A percentile compares a stretch with the other conserved stretches of the same genome.
Evolutionary conservation across 1,284 basidiomycete genomes (phyloP).

Genomic region (Papiliotrema flavescens): DNA sequence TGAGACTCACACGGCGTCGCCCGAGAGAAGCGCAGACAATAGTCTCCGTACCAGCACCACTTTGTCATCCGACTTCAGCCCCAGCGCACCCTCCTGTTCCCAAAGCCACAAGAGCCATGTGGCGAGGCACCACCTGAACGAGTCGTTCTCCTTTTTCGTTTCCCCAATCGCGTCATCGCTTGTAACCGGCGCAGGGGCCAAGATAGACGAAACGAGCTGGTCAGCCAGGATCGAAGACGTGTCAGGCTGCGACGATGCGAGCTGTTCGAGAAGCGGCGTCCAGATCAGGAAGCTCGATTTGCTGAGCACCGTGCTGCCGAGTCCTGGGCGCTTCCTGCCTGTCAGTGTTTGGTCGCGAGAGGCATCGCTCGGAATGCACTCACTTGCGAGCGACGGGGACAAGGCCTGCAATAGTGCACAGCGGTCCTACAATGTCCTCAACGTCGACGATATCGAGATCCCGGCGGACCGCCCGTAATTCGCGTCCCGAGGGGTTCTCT

Average conservation of each 20-base stretch:
- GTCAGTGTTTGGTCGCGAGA: background rate
- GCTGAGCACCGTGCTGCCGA: slow-evolving; percentile 55
- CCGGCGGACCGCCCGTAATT: slow-evolving; percentile 34
- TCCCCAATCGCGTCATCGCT: background rate
- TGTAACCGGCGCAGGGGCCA: background rate
- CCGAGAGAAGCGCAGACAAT: background rate
- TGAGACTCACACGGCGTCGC: slow-evolving; percentile 5
- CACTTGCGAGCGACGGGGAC: slow-evolving; percentile 78
- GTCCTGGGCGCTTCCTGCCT: slow-evolving; percentile 51
- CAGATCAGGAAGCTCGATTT: slow-evolving; percentile 61
- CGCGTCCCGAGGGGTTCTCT: slow-evolving; percentile 56
- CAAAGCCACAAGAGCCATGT: slow-evolving; percentile 8
- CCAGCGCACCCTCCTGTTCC: background rate
- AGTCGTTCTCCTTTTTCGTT: background rate
- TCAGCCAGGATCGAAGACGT: slow-evolving; percentile 57
- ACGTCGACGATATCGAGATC: slow-evolving; percentile 54
- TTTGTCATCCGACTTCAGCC: slow-evolving; percentile 3
- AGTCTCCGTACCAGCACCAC: background rate
- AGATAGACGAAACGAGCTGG: slow-evolving; percentile 54
- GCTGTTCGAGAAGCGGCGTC: slow-evolving; percentile 63
- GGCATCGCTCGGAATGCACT: slow-evolving; percentile 23
- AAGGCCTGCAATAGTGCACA: slow-evolving; percentile 63
- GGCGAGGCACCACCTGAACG: slow-evolving; percentile 7
- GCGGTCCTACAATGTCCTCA: slow-evolving; percentile 62
- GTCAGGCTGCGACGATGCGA: slow-evolving; percentile 58